Conservation (phyloP, 2,329 filamentous ascomycete species). For the Penicillium corylophilum region DNA sequence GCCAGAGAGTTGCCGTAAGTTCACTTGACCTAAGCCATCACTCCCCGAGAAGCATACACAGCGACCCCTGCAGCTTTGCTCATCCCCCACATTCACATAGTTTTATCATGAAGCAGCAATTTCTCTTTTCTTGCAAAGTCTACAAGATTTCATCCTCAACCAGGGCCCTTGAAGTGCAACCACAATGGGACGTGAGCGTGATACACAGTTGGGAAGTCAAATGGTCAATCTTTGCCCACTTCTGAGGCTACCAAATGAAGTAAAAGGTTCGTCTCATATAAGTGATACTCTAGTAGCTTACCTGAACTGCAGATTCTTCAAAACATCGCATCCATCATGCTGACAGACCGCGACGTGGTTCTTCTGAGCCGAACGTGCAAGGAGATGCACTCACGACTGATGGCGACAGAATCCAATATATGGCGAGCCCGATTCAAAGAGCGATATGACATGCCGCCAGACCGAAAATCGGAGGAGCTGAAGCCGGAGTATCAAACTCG, state of each 20-base stretch:
- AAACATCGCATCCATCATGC: slow-evolving; percentile 28
- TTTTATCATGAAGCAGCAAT: background rate
- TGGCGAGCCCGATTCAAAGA: slow-evolving; percentile 37
- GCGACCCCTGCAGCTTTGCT: too few relatives aligned
- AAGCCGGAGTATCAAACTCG: slow-evolving; percentile 37
- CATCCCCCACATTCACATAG: background rate
- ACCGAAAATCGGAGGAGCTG: slow-evolving; percentile 24
- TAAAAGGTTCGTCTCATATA: background rate
- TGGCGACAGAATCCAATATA: slow-evolving; percentile 29
- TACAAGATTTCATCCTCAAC: background rate
- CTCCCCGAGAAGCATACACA: too few relatives aligned
- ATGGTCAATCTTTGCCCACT: background rate
- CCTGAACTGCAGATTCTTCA: slow-evolving; percentile 30
- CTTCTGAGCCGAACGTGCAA: slow-evolving; percentile 30
- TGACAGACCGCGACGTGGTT: slow-evolving; percentile 32
- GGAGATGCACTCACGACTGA: slow-evolving; percentile 23
- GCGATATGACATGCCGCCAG: slow-evolving; percentile 32
- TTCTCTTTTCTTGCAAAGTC: background rate
- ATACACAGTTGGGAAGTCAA: too few relatives aligned
- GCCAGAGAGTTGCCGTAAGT: too few relatives aligned
- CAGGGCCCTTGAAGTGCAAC: too few relatives aligned
- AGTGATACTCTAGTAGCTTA: background rate
- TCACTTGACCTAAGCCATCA: too few relatives aligned
- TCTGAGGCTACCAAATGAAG: slow-evolving; percentile 19
- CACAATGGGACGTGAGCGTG: background rate